Base-by-base conservation (phyloP, 305 asterid genomes). In the Euphrasia arctica region DNA sequence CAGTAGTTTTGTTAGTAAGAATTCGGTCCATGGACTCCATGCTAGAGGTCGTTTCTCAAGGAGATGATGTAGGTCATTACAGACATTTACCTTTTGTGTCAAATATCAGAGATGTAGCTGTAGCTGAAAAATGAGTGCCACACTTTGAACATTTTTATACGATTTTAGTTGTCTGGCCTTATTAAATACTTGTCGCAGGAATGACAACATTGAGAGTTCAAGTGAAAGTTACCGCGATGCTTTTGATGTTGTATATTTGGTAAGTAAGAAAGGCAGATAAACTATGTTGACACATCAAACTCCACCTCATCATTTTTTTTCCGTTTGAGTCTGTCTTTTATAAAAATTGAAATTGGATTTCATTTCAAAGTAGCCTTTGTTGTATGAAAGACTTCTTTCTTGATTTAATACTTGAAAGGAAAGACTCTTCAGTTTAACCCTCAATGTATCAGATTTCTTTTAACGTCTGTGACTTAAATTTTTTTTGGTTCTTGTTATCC, bases 161-260 rank as follows among this genome's bases (percentile, higher is more conserved):
- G 9, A 25, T 12, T 42, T 51, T 48, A 60, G 52, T 64, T 67
- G 58, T 63, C 74, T 62, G 41, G 9, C 58, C 63, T 71, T 48
- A 57, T 54, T 51, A 49, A 57, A 27, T 71, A 54, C 64, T 63
- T 76, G 48, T 70, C 81, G 82, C 77, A 91, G 97, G 83, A 91
- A 88, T 69, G 81, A 84, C 82, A 91, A 86, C 72, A 72, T 88
- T 56, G 91, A 88, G 79, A 74, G 74, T 64, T 88, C 94, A 65
- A 83, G 84, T 58, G 87, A 82, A 13, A 78, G 85, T 82, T 88
- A 88, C 66, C 70, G 68, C 54, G 71, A 77, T 76, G 86, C 96
- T 69, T 91, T 86, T 69, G 95, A 91, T 77, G 82, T 91, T 57
- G 91, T 91, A 55, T 86, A 86, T 73, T 63, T 83, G 96, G 96